Percentiles rank a stretch among this genome's conserved stretches.
These are phyloP conservation scores for Phytopythium chamaehyphon DNA, from an alignment of 352 stramenopile species.

Conservation along the genomic window DNA sequence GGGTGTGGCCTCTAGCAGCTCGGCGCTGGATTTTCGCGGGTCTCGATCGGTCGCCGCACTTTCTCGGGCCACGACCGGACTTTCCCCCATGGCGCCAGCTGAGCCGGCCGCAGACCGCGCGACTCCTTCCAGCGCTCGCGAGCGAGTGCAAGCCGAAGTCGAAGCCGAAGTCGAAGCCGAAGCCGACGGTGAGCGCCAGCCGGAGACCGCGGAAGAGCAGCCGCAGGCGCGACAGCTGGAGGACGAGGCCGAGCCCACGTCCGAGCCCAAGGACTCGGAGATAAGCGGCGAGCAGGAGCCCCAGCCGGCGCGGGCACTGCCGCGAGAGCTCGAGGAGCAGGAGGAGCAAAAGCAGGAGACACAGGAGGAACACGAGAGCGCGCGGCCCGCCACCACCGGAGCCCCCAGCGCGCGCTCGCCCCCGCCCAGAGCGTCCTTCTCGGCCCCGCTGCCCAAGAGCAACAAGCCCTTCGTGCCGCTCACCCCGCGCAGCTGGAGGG, in stretches of 20 bases:
- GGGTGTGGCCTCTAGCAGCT: too few relatives aligned
- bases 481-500: conserved; percentile 39
- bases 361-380: neutral
- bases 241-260: too few relatives aligned
- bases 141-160: neutral
- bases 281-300: neutral
- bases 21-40: too few relatives aligned
- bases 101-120: too few relatives aligned
- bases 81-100: too few relatives aligned
- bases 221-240: conserved; percentile 8
- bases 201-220: conserved; percentile 1
- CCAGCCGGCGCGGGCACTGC: neutral
- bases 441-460: conserved; percentile 1
- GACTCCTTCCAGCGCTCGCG: too few relatives aligned
- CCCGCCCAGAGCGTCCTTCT: neutral
- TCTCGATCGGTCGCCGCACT: too few relatives aligned
- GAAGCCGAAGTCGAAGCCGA: neutral
- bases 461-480: conserved; percentile 45
- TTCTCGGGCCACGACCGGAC: too few relatives aligned
- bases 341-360: conserved; percentile 2
- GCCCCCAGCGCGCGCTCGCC: neutral
- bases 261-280: neutral
- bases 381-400: neutral
- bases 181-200: neutral
- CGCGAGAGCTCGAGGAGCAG: neutral